phyloP scores from a whole-genome alignment of 1,284 basidiomycete genomes.

The Irpex sp. region DNA sequence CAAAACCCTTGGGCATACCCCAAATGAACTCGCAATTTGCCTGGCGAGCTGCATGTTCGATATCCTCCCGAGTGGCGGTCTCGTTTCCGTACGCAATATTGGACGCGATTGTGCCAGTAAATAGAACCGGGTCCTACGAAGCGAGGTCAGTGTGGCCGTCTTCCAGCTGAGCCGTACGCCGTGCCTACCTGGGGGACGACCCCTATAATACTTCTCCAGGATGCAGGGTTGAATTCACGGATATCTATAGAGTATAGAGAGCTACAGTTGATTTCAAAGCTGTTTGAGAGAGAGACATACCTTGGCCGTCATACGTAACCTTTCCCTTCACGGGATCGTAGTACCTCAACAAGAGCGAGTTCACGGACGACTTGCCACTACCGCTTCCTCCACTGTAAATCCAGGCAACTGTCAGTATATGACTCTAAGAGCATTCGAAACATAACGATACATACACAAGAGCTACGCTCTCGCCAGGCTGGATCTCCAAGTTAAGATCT shows the following conservation, averaged over 20 bases:
- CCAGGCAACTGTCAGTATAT: neutral
- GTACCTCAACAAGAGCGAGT: conserved; percentile 85
- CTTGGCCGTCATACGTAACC: conserved; percentile 84
- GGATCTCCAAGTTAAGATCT: conserved; percentile 74
- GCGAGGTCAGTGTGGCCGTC: neutral
- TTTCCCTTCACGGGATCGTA: conserved; percentile 88
- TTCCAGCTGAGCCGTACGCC: neutral
- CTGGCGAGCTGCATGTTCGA: conserved; percentile 83
- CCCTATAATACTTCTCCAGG: conserved; percentile 85
- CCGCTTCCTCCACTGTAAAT: conserved; percentile 71
- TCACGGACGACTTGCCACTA: conserved; percentile 90
- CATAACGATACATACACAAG: conserved; percentile 67
- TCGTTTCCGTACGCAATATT: conserved; percentile 91
- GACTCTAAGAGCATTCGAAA: neutral
- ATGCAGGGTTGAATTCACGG: conserved; percentile 74
- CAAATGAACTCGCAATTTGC: conserved; percentile 97
- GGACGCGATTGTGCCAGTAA: conserved; percentile 86
- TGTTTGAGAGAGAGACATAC: conserved; percentile 33
- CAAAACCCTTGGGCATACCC: conserved; percentile 84
- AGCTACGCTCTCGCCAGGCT: conserved; percentile 84
- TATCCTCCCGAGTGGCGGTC: conserved; percentile 72
- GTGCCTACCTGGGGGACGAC: conserved; percentile 73
- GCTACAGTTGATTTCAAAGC: neutral
- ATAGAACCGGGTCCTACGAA: conserved; percentile 67
- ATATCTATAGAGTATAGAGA: conserved; percentile 53